Percentiles rank a stretch among this genome's conserved stretches.
phyloP scores from a whole-genome alignment of 2,329 filamentous ascomycete genomes.

The Zymoseptoria crescenta region DNA sequence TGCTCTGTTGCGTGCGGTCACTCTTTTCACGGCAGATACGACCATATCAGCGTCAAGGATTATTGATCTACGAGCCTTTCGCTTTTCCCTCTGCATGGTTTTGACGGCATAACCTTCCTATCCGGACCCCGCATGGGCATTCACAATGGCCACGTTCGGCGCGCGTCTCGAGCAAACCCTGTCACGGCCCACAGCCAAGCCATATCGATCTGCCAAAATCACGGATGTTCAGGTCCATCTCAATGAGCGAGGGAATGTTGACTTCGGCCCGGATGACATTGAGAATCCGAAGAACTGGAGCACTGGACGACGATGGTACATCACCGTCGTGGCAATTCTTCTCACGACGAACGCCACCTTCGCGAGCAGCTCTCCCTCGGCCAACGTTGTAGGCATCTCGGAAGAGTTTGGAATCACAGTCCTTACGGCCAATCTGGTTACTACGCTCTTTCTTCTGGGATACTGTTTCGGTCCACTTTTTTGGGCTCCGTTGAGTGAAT shows the following conservation, averaged over 20 bases:
- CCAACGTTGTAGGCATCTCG: constrained; percentile 33
- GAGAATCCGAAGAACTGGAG: constrained; percentile 46
- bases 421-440: constrained; percentile 30
- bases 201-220: constrained; percentile 41
- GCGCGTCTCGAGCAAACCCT: constrained; percentile 38
- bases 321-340: constrained; percentile 37
- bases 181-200: constrained; percentile 47
- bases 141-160: not conserved
- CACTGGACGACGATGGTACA: constrained; percentile 32
- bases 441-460: constrained; percentile 24
- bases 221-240: constrained; percentile 35
- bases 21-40: not conserved
- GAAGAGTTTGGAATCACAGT: constrained; percentile 41
- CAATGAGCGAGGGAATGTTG: constrained; percentile 44
- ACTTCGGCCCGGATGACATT: constrained; percentile 45
- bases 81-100: not conserved
- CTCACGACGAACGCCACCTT: constrained; percentile 50
- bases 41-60: not conserved
- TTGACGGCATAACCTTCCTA: not conserved
- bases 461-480: constrained; percentile 56
- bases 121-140: not conserved
- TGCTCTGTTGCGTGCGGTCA: not conserved
- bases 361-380: constrained; percentile 40
- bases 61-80: not conserved
- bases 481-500: constrained; percentile 60